phyloP scores from a whole-genome alignment of 495 filamentous ascomycete genomes.

The Talaromyces liani region DNA sequence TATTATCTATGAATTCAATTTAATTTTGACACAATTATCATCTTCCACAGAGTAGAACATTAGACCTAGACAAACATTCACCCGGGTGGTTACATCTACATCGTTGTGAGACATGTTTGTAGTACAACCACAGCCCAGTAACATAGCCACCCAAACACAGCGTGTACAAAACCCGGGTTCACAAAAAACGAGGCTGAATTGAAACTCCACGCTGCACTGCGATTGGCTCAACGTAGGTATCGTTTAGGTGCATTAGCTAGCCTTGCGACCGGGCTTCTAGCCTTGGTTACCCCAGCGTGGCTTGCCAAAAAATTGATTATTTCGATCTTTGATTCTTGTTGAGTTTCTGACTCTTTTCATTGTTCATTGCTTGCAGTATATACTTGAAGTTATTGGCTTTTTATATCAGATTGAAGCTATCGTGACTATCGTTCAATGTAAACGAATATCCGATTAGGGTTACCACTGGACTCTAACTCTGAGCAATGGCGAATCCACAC shows the following conservation, averaged over 20 bases:
- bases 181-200: neutral
- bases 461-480: neutral
- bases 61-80: neutral
- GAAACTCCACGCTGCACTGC: neutral
- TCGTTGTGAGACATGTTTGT: neutral
- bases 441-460: neutral
- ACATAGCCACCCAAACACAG: neutral
- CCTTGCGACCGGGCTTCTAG: neutral
- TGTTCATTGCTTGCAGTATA: neutral
- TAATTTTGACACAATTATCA: neutral
- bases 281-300: too few species aligned
- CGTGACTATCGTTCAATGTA: neutral
- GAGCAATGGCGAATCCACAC: neutral
- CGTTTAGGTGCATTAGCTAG: neutral
- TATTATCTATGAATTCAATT: neutral
- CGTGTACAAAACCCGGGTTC: neutral
- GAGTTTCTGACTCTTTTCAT: neutral
- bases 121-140: neutral
- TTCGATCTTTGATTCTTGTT: neutral
- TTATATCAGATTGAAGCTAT: neutral
- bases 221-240: neutral
- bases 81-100: neutral
- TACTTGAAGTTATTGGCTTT: neutral
- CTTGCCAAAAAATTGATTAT: neutral
- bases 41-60: neutral